Conservation (phyloP, 2,329 filamentous ascomycete genomes). For the Chaetomium sp. region DNA sequence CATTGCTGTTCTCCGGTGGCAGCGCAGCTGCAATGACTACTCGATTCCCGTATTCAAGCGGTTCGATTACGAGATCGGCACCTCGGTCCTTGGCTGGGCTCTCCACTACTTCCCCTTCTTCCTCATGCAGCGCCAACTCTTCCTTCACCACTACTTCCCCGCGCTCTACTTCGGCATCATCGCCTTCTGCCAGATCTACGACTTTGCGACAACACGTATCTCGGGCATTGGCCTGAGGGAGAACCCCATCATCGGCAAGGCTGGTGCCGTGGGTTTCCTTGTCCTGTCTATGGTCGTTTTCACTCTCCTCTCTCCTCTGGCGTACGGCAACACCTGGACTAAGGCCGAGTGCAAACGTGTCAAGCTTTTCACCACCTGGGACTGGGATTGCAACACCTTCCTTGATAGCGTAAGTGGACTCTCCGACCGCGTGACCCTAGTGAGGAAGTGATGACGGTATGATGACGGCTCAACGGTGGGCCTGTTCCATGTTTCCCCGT, state of each 20-base stretch:
- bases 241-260: constrained; percentile 72
- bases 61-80: constrained; percentile 96
- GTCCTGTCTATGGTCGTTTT: constrained; percentile 75
- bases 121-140: constrained; percentile 96
- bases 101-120: constrained; percentile 99
- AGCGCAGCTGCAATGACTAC: constrained; percentile 90
- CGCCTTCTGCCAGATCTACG: constrained; percentile 83
- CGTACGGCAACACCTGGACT: constrained; percentile 95
- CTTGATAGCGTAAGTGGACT: constrained; percentile 73
- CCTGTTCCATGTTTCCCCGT: not conserved
- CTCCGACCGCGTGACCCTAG: constrained; percentile 42
- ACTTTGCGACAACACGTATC: constrained; percentile 78
- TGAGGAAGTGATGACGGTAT: constrained; percentile 36
- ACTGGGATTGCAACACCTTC: constrained; percentile 98
- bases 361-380: constrained; percentile 88
- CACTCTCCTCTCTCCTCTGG: constrained; percentile 80
- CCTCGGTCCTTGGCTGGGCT: constrained; percentile 87
- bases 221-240: constrained; percentile 67
- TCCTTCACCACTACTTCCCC: constrained; percentile 98
- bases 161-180: constrained; percentile 95
- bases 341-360: constrained; percentile 81
- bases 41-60: constrained; percentile 81
- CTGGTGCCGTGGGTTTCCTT: constrained; percentile 73
- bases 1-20: constrained; percentile 86
- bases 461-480: not conserved